Evolutionary conservation across 805 yeast species (phyloP).

Genomic region (Saccharomycopsis fibuligera): DNA sequence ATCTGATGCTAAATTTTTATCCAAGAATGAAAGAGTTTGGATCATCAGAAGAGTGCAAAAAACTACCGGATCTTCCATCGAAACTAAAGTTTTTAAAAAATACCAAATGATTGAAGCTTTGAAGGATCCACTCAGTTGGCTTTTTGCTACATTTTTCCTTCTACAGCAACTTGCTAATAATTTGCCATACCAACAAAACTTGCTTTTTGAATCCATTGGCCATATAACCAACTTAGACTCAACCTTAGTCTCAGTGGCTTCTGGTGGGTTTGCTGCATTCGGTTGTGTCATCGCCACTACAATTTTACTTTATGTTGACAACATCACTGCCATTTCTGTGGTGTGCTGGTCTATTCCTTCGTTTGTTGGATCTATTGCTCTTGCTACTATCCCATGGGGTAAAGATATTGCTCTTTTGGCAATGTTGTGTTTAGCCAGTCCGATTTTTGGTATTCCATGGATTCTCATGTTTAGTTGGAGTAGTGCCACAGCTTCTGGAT

Average conservation of each 20-base stretch:
- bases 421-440: constrained; percentile 36
- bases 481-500: constrained; percentile 37
- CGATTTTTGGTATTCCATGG: constrained; percentile 26
- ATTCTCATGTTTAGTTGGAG: constrained; percentile 27
- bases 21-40: constrained; percentile 45
- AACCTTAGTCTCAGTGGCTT: constrained; percentile 47
- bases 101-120: constrained; percentile 45
- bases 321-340: constrained; percentile 34
- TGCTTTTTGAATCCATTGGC: constrained; percentile 42
- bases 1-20: constrained; percentile 41
- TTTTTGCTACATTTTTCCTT: constrained; percentile 35
- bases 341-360: constrained; percentile 33
- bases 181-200: constrained; percentile 45
- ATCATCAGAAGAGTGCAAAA: constrained; percentile 39
- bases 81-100: constrained; percentile 41
- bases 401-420: constrained; percentile 41
- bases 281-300: constrained; percentile 35
- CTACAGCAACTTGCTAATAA: constrained; percentile 47
- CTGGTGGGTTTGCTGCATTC: constrained; percentile 43
- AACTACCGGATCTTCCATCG: constrained; percentile 36
- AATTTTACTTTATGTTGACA: constrained; percentile 29
- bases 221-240: constrained; percentile 38
- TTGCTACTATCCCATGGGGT: constrained; percentile 25
- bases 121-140: constrained; percentile 43
- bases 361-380: constrained; percentile 28